A percentile compares a stretch with the other conserved stretches of the same genome.
phyloP scores from a whole-genome alignment of 1,284 basidiomycete species.

The Leccinum pachyderme region DNA sequence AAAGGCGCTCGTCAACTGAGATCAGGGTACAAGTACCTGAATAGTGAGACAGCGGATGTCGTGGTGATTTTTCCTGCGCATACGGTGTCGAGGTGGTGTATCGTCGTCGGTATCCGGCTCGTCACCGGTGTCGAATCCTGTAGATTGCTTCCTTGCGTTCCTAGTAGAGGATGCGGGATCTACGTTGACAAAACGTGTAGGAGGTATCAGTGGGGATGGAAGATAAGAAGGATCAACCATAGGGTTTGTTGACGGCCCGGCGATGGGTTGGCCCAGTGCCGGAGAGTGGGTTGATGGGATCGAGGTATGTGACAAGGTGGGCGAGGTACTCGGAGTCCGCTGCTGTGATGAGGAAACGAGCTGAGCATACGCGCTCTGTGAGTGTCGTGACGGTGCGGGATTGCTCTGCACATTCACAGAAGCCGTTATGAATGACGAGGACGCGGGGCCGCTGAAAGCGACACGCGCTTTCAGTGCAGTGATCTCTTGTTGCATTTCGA shows the following conservation, averaged over 20 bases:
- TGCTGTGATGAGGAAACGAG: slow-evolving; percentile 26
- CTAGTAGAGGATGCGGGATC: slow-evolving; percentile 17
- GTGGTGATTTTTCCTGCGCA: slow-evolving; percentile 54
- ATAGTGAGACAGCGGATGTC: slow-evolving; percentile 63
- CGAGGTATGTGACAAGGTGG: slow-evolving; percentile 30
- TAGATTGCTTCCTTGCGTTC: slow-evolving; percentile 36
- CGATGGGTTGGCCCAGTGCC: slow-evolving; percentile 1
- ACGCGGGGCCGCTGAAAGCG: slow-evolving; percentile 32
- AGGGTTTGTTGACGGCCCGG: slow-evolving; percentile 2
- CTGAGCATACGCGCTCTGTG: slow-evolving; percentile 16
- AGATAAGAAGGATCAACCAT: slow-evolving; percentile 8
- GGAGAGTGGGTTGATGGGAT: slow-evolving; percentile 14
- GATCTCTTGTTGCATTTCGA: slow-evolving; percentile 60
- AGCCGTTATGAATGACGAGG: slow-evolving; percentile 9
- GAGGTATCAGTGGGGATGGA: slow-evolving; percentile 14
- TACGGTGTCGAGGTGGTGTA: slow-evolving; percentile 32
- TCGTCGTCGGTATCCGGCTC: slow-evolving; percentile 38
- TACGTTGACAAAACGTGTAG: slow-evolving; percentile 24
- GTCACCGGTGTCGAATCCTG: slow-evolving; percentile 37
- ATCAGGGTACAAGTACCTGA: slow-evolving; percentile 43
- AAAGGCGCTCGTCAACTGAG: neutral
- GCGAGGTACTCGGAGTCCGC: slow-evolving; percentile 34
- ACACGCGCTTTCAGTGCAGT: slow-evolving; percentile 44
- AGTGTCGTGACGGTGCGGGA: slow-evolving; percentile 1
- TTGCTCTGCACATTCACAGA: slow-evolving; percentile 5